phyloP scores from a whole-genome alignment of 148 eudicot species.

The Dysphania ambrosioides region DNA sequence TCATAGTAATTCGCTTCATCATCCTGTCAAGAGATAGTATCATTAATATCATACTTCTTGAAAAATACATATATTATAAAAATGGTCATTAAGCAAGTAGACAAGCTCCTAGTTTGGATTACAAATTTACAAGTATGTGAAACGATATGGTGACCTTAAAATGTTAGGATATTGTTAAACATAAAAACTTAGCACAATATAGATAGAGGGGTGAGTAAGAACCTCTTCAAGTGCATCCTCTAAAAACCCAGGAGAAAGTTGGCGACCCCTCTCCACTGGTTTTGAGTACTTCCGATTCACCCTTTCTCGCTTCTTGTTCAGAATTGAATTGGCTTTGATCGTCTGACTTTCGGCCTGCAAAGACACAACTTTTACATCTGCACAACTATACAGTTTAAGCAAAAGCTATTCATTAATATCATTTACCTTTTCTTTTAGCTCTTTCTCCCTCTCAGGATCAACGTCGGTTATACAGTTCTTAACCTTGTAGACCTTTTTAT shows the following conservation, averaged over 20 bases:
- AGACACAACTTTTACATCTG: constrained; percentile 13
- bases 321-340: constrained; percentile 71
- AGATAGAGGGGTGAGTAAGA: constrained; percentile 1
- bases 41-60: background rate
- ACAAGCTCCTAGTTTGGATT: background rate
- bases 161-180: background rate
- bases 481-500: constrained; percentile 87
- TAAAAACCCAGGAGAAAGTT: constrained; percentile 94
- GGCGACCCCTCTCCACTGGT: constrained; percentile 75
- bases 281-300: constrained; percentile 77
- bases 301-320: constrained; percentile 80
- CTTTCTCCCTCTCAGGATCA: constrained; percentile 98
- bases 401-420: background rate
- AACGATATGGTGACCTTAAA: background rate
- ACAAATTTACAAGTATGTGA: no score
- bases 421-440: constrained; percentile 79
- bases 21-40: constrained; percentile 44
- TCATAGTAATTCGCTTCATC: constrained; percentile 74
- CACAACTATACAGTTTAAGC: constrained; percentile 6
- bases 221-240: constrained; percentile 96
- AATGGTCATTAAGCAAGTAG: background rate
- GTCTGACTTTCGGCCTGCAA: constrained; percentile 86
- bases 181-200: background rate
- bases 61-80: background rate
- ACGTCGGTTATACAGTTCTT: constrained; percentile 93